These are phyloP conservation scores for Fusarium burgessii DNA, from an alignment of 2,329 filamentous ascomycete species.

Conservation along the genomic window DNA sequence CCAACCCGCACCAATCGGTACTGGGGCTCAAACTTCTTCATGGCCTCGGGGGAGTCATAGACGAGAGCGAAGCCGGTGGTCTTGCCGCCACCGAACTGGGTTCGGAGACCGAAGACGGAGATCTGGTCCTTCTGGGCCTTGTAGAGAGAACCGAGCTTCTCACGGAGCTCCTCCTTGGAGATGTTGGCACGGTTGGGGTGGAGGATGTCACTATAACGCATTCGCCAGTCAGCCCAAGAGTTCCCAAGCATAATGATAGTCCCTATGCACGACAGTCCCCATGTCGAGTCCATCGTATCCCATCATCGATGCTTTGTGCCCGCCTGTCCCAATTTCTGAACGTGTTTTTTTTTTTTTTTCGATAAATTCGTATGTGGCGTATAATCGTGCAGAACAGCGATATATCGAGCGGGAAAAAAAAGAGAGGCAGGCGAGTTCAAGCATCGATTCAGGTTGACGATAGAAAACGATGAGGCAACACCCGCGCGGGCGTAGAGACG, in stretches of 20 bases:
- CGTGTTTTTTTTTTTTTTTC: background rate
- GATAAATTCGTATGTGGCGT: constrained; percentile 24
- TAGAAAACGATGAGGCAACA: constrained; percentile 5
- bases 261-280: background rate
- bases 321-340: constrained; percentile 22
- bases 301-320: constrained; percentile 21
- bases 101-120: constrained; percentile 97
- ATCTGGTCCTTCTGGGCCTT: constrained; percentile 98
- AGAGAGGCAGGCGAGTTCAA: constrained; percentile 11
- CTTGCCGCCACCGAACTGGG: constrained; percentile 99
- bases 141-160: constrained; percentile 95
- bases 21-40: constrained; percentile 99
- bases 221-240: constrained; percentile 43
- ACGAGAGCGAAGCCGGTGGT: constrained; percentile 98
- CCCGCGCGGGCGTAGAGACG: constrained; percentile 18
- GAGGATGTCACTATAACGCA: constrained; percentile 87
- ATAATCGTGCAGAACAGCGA: constrained; percentile 9
- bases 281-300: background rate
- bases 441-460: constrained; percentile 28
- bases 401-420: constrained; percentile 15
- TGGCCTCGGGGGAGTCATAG: constrained; percentile 97
- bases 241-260: constrained; percentile 24
- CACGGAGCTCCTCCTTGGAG: constrained; percentile 98
- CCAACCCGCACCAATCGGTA: constrained; percentile 97
- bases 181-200: constrained; percentile 99